Evolutionary conservation across 345 rosid species (phyloP), one percentile per base, ranked within the genome.

Genomic region (Melastoma malabathricum): DNA sequence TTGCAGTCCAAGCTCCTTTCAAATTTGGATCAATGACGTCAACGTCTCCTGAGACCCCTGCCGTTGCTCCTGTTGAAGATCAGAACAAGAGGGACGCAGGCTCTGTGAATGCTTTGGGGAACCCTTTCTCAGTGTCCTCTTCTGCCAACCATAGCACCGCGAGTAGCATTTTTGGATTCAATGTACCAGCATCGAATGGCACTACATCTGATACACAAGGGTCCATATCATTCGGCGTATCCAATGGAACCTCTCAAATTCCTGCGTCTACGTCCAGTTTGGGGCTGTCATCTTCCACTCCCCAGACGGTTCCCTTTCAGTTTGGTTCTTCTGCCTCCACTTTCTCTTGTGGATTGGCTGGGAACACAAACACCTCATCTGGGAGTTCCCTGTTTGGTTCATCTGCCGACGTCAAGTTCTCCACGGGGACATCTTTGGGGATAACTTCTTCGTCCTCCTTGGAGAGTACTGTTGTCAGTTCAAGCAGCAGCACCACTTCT

Each of bases 311-410:
- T 29, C 83, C 84, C 7, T 57, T 56, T 64, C 79, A 69, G 55
- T 77, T 70, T 61, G 72, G 70, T 27, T 68, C 84, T 27, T 68
- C 86, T 52, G 62, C 62, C 20, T 64, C 84, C 46, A 61, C 81
- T 56, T 56, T 87, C 27, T 61, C 78, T 56, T 81, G 72, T 65
- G 68, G 73, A 15, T 52, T 60, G 57, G 55, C 75, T 52, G 82
- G 72, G 49, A 80, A 52, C 62, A 34, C 73, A n/a, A 47, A 70
- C 50, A 51, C 67, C 54, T 59, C 78, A 49, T 59, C 89, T 18
- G 68, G 72, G 54, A 67, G 70, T 56, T 72, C 80, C 15, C 43
- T 64, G 19, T 80, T 78, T 72, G 73, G 76, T 9, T 62, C 77
- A 14, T 77, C 95, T 50, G 19, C 81, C 18, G 67, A 51, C n/a